phyloP scores from a whole-genome alignment of 495 filamentous ascomycete species.

The Neurospora cerealis region DNA sequence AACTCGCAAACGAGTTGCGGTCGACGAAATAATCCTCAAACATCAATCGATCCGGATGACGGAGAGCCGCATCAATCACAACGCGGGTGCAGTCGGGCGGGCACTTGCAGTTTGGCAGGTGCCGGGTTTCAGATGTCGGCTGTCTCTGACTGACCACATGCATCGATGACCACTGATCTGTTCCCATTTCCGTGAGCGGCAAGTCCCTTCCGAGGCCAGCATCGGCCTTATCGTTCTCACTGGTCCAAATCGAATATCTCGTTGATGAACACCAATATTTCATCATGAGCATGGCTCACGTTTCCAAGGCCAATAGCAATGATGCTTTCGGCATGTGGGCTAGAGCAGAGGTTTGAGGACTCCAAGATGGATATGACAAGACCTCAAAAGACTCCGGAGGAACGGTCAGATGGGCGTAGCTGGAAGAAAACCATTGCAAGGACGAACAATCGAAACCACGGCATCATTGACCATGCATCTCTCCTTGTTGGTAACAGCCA shows the following conservation, averaged over 20 bases:
- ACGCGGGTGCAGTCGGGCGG: not conserved
- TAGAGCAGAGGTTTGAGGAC: not conserved
- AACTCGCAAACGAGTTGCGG: not conserved
- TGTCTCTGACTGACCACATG: not conserved
- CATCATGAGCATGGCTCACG: not conserved
- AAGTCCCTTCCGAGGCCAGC: not conserved
- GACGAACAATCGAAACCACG: not conserved
- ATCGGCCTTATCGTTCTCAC: not conserved
- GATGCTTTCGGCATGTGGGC: not conserved
- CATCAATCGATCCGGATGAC: not conserved
- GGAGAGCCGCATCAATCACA: not conserved
- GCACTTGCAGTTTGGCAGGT: not conserved
- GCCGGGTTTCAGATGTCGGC: not conserved
- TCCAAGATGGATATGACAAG: not conserved
- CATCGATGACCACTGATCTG: not conserved
- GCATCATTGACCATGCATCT: slow-evolving; percentile 3
- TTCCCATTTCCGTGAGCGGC: not conserved
- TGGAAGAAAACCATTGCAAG: not conserved
- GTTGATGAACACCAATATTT: not conserved
- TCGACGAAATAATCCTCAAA: not conserved
- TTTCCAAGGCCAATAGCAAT: not conserved
- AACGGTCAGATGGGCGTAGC: rapidly evolving
- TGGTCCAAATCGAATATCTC: not conserved
- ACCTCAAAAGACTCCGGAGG: not conserved
- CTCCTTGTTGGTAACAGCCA: not conserved